These are phyloP conservation scores for Cutaneotrichosporon curvatum DNA, from an alignment of 1,284 basidiomycete genomes.

Conservation along the genomic window DNA sequence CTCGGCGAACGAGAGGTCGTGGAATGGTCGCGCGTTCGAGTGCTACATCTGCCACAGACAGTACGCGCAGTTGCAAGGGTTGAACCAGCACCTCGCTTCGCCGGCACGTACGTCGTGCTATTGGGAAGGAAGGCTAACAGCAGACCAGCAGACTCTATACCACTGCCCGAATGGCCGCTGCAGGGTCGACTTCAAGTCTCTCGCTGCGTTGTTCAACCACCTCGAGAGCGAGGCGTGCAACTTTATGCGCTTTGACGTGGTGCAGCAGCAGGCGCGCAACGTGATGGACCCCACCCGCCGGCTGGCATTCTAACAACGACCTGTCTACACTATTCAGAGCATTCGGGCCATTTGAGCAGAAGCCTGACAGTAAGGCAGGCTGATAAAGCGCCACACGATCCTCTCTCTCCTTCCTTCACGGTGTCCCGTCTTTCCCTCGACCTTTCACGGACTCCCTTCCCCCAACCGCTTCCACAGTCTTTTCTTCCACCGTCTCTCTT, in stretches of 20 bases:
- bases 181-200: conserved; percentile 4
- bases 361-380: no score
- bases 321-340: no score
- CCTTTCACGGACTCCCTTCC: no score
- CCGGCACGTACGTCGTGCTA: neutral
- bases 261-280: neutral
- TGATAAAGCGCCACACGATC: no score
- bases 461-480: no score
- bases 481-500: no score
- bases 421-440: no score
- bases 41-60: conserved; percentile 3
- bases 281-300: no score
- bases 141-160: conserved; percentile 1
- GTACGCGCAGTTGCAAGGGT: neutral
- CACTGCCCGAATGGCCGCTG: conserved; percentile 8
- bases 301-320: no score
- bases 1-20: neutral
- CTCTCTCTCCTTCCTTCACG: no score
- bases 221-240: conserved; percentile 11
- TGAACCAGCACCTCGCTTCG: conserved; percentile 5
- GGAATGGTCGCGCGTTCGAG: conserved; percentile 4
- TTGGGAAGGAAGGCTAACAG: no score
- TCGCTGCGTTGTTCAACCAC: conserved; percentile 6
- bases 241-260: conserved; percentile 3
- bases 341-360: no score